These are phyloP conservation scores for Corymbia maculata DNA, from an alignment of 345 rosid genomes.

Conservation along the genomic window DNA sequence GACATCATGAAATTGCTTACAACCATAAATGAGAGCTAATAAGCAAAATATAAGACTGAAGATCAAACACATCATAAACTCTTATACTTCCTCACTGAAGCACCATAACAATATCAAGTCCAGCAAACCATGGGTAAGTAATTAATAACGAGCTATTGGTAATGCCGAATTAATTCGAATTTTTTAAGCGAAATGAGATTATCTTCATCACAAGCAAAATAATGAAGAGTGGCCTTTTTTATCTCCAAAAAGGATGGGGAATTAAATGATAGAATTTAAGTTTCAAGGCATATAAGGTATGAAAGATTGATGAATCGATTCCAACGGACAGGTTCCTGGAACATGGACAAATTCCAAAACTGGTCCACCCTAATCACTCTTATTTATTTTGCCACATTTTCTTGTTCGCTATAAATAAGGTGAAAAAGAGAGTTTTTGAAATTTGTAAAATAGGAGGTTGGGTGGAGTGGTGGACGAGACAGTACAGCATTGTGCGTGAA, in stretches of 20 bases:
- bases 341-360: too few relatives aligned
- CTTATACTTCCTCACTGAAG: background rate
- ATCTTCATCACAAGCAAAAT: background rate
- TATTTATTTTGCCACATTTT: background rate
- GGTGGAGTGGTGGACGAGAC: background rate
- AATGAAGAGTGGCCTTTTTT: too few relatives aligned
- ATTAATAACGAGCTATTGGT: background rate
- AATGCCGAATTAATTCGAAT: background rate
- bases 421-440: background rate
- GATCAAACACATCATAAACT: background rate
- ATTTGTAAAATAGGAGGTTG: background rate
- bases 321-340: too few relatives aligned
- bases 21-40: background rate
- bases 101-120: background rate
- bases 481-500: background rate
- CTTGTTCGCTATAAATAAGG: background rate
- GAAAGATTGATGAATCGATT: too few relatives aligned
- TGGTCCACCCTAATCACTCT: background rate
- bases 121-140: background rate
- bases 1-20: background rate
- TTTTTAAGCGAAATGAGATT: background rate
- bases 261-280: too few relatives aligned
- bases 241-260: too few relatives aligned
- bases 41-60: too few relatives aligned
- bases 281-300: too few relatives aligned